A percentile compares a stretch with the other conserved stretches of the same genome.
Conservation (phyloP, 1,284 basidiomycete species). For the Mixia osmundae region DNA sequence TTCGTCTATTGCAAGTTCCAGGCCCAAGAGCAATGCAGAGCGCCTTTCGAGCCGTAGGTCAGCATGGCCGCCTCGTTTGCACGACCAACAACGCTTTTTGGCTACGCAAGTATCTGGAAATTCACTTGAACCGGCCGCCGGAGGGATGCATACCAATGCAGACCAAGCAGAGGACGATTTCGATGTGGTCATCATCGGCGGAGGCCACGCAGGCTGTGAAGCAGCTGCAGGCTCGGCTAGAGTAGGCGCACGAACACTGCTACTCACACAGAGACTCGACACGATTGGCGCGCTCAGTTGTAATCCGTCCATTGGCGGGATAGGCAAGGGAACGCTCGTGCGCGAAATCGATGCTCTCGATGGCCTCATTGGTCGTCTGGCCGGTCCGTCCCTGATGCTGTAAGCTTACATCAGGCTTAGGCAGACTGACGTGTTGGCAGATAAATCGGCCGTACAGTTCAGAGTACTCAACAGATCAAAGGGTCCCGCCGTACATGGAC, state of each 20-base stretch:
- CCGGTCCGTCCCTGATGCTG: constrained; percentile 9
- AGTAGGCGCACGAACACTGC: constrained; percentile 48
- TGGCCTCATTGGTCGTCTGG: constrained; percentile 14
- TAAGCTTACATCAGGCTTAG: background rate
- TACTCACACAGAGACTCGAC: constrained; percentile 53
- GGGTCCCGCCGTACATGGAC: constrained; percentile 76
- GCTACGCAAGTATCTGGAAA: no score
- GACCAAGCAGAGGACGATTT: no score
- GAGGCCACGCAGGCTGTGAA: constrained; percentile 74
- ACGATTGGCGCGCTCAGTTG: constrained; percentile 73
- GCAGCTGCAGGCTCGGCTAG: constrained; percentile 64
- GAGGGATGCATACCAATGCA: no score
- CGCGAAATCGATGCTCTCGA: constrained; percentile 54
- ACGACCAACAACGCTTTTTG: no score
- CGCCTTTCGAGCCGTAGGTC: no score
- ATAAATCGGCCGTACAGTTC: constrained; percentile 67
- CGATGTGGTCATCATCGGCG: no score
- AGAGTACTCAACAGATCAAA: constrained; percentile 62
- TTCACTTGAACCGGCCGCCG: no score
- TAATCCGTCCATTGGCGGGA: constrained; percentile 58
- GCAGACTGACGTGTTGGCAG: constrained; percentile 23
- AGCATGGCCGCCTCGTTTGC: no score
- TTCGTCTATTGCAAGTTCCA: no score
- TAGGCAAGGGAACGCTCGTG: constrained; percentile 72
- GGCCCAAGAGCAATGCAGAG: no score